These are phyloP conservation scores for Oryza punctata DNA, from an alignment of 176 grass and related monocot species.

Conservation along the genomic window DNA sequence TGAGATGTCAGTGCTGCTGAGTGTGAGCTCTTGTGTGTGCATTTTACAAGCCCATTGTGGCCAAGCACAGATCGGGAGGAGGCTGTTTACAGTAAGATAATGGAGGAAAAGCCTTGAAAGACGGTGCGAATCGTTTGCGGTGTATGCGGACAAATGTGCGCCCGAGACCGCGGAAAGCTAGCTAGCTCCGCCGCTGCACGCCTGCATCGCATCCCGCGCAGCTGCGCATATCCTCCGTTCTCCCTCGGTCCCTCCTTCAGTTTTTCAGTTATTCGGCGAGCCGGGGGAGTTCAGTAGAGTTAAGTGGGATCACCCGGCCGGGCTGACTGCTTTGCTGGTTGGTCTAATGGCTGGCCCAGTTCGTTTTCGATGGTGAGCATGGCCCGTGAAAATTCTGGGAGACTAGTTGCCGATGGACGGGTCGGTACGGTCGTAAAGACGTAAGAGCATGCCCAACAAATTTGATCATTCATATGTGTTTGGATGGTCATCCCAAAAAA, in stretches of 20 bases:
- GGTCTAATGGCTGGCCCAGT: not conserved
- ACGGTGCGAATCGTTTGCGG: conserved; percentile 58
- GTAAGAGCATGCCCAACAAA: too few relatives aligned
- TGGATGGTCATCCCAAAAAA: too few relatives aligned
- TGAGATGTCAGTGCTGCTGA: not conserved
- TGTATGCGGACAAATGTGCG: conserved; percentile 40
- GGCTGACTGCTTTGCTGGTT: not conserved
- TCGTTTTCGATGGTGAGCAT: not conserved
- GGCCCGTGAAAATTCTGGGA: not conserved
- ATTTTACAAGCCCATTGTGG: not conserved
- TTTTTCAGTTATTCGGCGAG: too few relatives aligned
- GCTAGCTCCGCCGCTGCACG: not conserved
- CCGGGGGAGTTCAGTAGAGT: not conserved
- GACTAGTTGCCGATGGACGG: not conserved
- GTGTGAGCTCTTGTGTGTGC: not conserved
- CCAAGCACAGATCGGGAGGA: not conserved
- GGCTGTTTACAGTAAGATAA: conserved; percentile 18
- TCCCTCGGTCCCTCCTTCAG: too few relatives aligned
- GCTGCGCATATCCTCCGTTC: too few relatives aligned
- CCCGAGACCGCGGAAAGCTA: conserved; percentile 39
- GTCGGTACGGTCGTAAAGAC: too few relatives aligned
- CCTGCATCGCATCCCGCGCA: conserved; percentile 24
- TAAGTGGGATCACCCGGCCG: not conserved
- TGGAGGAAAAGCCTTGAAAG: conserved; percentile 33
- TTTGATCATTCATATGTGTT: too few relatives aligned